Conservation (phyloP, 352 stramenopile species). For the Blastocystis sp. region DNA sequence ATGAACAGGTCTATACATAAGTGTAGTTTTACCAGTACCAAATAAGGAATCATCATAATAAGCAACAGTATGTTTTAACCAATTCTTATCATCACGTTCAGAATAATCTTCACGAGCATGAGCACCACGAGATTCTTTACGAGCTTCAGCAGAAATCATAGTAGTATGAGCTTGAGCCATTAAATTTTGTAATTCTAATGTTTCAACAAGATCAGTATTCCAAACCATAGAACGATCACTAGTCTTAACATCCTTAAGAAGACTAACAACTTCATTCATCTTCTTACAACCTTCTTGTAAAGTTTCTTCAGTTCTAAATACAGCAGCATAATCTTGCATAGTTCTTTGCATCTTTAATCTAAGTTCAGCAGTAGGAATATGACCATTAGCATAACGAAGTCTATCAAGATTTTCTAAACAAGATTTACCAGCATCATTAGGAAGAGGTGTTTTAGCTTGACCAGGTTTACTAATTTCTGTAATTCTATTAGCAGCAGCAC, state of each 20-base stretch:
- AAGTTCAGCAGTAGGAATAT: constrained; percentile 38
- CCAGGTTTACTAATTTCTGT: constrained; percentile 71
- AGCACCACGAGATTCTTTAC: constrained; percentile 78
- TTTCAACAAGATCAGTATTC: constrained; percentile 90
- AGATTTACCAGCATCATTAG: constrained; percentile 59
- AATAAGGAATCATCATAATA: constrained; percentile 72
- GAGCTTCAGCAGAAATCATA: constrained; percentile 72
- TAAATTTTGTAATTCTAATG: constrained; percentile 75
- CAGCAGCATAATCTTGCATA: constrained; percentile 70
- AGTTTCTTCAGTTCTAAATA: constrained; percentile 57
- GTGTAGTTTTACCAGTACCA: constrained; percentile 43
- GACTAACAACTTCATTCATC: constrained; percentile 41
- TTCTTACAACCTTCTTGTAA: constrained; percentile 56
- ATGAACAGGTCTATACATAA: constrained; percentile 52
- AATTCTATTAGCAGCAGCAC: constrained; percentile 72
- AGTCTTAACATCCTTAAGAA: too few relatives aligned
- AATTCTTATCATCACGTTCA: constrained; percentile 72
- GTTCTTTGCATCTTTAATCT: constrained; percentile 56
- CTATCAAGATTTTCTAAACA: constrained; percentile 65
- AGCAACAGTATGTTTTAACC: constrained; percentile 87
- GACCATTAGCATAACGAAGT: constrained; percentile 57
- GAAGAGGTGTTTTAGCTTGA: constrained; percentile 56
- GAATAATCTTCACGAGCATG: constrained; percentile 82
- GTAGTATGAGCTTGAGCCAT: constrained; percentile 70
- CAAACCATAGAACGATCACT: constrained; percentile 76